Percentiles rank a stretch among this genome's conserved stretches.
Evolutionary conservation across 2,329 filamentous ascomycete species (phyloP).

Genomic region (Lachnellula subtilissima): DNA sequence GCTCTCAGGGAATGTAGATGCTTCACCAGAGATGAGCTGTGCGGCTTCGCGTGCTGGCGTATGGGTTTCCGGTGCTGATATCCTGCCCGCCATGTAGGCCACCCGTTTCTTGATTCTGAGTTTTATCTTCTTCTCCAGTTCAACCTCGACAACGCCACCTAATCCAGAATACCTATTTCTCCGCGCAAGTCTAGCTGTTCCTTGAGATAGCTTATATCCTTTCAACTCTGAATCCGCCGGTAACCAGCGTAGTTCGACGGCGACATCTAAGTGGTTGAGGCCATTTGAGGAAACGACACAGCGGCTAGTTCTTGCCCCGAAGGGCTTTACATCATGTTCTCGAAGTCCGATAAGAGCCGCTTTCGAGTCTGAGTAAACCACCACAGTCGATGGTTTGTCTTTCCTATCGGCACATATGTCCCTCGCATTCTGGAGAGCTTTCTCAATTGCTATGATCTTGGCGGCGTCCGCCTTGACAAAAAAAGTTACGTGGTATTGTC

Average conservation of each 20-base stretch:
- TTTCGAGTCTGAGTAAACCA: not conserved
- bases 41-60: no score
- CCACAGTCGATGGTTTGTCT: not conserved
- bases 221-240: not conserved
- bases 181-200: not conserved
- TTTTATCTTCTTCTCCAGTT: not conserved
- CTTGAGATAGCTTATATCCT: not conserved
- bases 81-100: no score
- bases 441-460: not conserved
- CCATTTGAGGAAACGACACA: not conserved
- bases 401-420: not conserved
- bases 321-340: not conserved
- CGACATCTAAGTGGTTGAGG: not conserved
- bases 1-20: no score
- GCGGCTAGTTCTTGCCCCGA: not conserved
- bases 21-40: no score
- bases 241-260: not conserved
- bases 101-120: no score
- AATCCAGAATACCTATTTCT: not conserved
- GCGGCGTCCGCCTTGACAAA: not conserved
- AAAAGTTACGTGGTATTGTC: not conserved
- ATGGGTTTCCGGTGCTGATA: no score
- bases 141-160: not conserved
- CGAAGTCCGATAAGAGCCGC: not conserved
- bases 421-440: not conserved